A percentile compares a stretch with the other conserved stretches of the same genome.
Evolutionary conservation across 495 filamentous ascomycete species (phyloP).

Genomic region (Penicillium argentinense): DNA sequence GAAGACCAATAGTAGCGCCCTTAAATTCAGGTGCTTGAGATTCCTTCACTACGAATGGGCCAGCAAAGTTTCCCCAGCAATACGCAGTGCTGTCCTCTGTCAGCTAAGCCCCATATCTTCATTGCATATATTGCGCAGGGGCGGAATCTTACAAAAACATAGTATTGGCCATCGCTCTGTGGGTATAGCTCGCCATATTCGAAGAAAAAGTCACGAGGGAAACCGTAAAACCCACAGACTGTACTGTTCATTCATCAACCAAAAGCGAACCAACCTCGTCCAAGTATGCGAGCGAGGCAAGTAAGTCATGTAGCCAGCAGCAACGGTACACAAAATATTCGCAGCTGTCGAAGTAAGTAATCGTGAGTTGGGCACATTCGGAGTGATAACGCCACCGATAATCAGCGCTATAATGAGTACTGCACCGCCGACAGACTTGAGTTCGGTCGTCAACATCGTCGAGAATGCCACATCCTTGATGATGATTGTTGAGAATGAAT

Average conservation of each 20-base stretch:
- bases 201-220: constrained; percentile 13
- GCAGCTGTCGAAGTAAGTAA: constrained; percentile 7
- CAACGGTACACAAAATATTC: constrained; percentile 9
- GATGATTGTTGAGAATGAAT: constrained; percentile 18
- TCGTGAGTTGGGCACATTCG: constrained; percentile 5
- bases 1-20: constrained; percentile 8
- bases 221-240: constrained; percentile 9
- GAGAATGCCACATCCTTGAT: constrained; percentile 17
- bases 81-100: constrained; percentile 4
- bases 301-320: constrained; percentile 8
- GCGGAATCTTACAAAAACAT: constrained; percentile 11
- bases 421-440: constrained; percentile 8
- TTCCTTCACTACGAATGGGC: constrained; percentile 6
- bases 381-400: constrained; percentile 7
- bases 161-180: constrained; percentile 15
- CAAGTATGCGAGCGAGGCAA: constrained; percentile 3
- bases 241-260: constrained; percentile 6
- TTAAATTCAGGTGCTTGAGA: constrained; percentile 3
- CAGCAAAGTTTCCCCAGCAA: constrained; percentile 11
- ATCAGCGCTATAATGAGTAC: constrained; percentile 3
- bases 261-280: constrained; percentile 7
- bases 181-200: constrained; percentile 18
- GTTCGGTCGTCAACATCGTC: constrained; percentile 6
- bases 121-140: neutral
- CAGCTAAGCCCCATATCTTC: neutral